Evolutionary conservation across 139 green algal genomes (phyloP).

Genomic region (Asterochloris sp.): DNA sequence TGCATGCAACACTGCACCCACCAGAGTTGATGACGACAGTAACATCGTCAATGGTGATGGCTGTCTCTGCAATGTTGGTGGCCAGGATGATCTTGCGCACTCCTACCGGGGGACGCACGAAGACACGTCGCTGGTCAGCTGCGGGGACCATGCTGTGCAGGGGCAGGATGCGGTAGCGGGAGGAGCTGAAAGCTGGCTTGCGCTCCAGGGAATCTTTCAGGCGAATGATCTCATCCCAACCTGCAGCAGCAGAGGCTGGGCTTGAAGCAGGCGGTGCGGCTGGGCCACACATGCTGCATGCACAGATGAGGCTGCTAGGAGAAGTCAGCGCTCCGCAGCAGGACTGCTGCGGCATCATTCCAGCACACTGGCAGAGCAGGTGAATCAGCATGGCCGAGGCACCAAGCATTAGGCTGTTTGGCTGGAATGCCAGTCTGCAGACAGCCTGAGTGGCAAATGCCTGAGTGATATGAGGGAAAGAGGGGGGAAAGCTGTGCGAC

Average conservation of each 20-base stretch:
- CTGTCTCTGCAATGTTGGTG: slow-evolving; percentile 76
- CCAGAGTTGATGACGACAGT: slow-evolving; percentile 73
- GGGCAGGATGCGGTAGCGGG: slow-evolving; percentile 45
- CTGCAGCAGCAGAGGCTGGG: not conserved
- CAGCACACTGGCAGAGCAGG: too few relatives aligned
- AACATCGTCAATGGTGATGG: slow-evolving; percentile 84
- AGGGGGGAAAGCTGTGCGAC: too few relatives aligned
- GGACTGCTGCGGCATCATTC: too few relatives aligned
- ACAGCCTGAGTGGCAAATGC: too few relatives aligned
- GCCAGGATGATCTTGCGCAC: slow-evolving; percentile 77
- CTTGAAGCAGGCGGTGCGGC: too few relatives aligned
- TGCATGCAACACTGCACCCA: not conserved
- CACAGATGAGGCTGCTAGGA: too few relatives aligned
- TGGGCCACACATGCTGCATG: too few relatives aligned
- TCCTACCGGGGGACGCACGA: slow-evolving; percentile 49
- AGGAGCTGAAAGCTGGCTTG: not conserved
- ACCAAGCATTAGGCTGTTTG: too few relatives aligned
- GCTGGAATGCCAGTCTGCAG: too few relatives aligned
- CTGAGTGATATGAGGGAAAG: too few relatives aligned
- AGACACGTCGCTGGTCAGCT: slow-evolving; percentile 64
- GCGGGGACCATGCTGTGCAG: slow-evolving; percentile 76
- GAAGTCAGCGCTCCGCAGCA: too few relatives aligned
- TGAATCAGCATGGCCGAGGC: too few relatives aligned
- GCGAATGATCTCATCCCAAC: slow-evolving; percentile 82
- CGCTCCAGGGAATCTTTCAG: slow-evolving; percentile 60